Percentiles rank a stretch among this genome's conserved stretches.
phyloP scores from a whole-genome alignment of 768 basidiomycete species.

The Daedaleopsis nitida region DNA sequence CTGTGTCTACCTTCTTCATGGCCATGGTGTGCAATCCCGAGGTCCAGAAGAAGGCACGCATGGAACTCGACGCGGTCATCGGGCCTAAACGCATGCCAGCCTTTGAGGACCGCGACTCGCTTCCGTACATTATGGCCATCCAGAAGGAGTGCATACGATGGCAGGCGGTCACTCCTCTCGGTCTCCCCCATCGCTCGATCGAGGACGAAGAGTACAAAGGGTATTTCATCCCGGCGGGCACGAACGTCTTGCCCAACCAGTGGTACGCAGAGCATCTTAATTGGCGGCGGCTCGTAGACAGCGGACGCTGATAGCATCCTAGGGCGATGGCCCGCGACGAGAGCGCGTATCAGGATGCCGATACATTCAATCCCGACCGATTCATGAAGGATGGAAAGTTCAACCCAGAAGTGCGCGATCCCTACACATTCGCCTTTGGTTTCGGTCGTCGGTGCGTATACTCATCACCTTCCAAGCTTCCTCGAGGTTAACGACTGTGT shows the following conservation, averaged over 20 bases:
- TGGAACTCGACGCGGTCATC: constrained; percentile 31
- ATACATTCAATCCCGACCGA: constrained; percentile 81
- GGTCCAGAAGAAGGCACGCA: constrained; percentile 26
- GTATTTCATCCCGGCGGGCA: constrained; percentile 27
- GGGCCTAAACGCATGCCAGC: constrained; percentile 25
- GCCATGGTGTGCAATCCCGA: constrained; percentile 38
- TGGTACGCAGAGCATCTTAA: constrained; percentile 21
- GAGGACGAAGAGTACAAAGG: constrained; percentile 27
- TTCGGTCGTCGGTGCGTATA: constrained; percentile 21
- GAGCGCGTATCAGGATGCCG: constrained; percentile 83
- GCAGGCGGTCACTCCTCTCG: constrained; percentile 34
- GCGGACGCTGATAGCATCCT: no score
- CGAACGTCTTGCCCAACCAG: constrained; percentile 26
- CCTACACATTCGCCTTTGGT: constrained; percentile 25
- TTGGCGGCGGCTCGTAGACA: no score
- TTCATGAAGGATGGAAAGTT: constrained; percentile 55
- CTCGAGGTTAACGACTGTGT: no score
- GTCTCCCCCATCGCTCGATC: constrained; percentile 19
- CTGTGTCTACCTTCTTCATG: constrained; percentile 33
- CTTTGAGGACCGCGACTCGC: constrained; percentile 11
- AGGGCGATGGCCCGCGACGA: constrained; percentile 79
- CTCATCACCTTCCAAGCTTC: no score
- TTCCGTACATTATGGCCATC: constrained; percentile 28
- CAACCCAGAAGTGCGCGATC: constrained; percentile 49
- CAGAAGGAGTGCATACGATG: constrained; percentile 33